These are phyloP conservation scores for Debaryomyces nepalensis DNA, from an alignment of 1,139 yeast genomes.

Conservation along the genomic window DNA sequence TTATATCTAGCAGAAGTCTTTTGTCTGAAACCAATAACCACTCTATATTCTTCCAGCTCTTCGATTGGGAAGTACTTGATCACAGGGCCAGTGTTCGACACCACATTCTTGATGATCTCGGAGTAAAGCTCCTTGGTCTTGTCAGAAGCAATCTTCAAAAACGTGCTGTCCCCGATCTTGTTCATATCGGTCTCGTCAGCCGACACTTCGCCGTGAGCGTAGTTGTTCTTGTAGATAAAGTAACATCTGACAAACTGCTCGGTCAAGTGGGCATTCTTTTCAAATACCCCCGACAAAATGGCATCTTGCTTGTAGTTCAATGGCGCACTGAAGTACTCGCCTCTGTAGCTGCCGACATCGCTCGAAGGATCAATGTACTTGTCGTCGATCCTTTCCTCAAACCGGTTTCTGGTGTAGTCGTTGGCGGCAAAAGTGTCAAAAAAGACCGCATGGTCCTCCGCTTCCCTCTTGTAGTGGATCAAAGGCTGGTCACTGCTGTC, in stretches of 20 bases:
- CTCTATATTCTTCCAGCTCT: slow-evolving; percentile 77
- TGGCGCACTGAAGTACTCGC: slow-evolving; percentile 83
- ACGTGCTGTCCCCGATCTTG: slow-evolving; percentile 77
- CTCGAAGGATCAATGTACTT: slow-evolving; percentile 67
- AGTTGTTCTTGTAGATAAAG: slow-evolving; percentile 83
- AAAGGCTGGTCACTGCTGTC: slow-evolving; percentile 47
- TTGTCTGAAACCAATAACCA: slow-evolving; percentile 87
- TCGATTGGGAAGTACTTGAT: slow-evolving; percentile 85
- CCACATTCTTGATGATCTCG: slow-evolving; percentile 71
- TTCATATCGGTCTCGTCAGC: slow-evolving; percentile 46
- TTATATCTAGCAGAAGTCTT: slow-evolving; percentile 85
- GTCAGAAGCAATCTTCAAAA: slow-evolving; percentile 75
- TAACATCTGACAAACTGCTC: slow-evolving; percentile 74
- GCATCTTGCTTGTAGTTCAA: slow-evolving; percentile 54
- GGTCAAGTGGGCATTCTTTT: slow-evolving; percentile 32
- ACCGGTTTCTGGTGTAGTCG: slow-evolving; percentile 41
- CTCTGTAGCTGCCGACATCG: slow-evolving; percentile 59
- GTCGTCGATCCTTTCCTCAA: slow-evolving; percentile 78
- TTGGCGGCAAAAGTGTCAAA: slow-evolving; percentile 66
- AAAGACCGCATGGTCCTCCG: slow-evolving; percentile 87
- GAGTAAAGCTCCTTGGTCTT: slow-evolving; percentile 82
- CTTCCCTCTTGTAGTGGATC: slow-evolving; percentile 75
- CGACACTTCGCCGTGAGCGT: slow-evolving; percentile 40
- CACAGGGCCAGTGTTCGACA: slow-evolving; percentile 86
- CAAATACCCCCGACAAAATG: slow-evolving; percentile 47